These are phyloP conservation scores for Gypsophila paniculata DNA, from an alignment of 179 eudicot species.

Conservation along the genomic window DNA sequence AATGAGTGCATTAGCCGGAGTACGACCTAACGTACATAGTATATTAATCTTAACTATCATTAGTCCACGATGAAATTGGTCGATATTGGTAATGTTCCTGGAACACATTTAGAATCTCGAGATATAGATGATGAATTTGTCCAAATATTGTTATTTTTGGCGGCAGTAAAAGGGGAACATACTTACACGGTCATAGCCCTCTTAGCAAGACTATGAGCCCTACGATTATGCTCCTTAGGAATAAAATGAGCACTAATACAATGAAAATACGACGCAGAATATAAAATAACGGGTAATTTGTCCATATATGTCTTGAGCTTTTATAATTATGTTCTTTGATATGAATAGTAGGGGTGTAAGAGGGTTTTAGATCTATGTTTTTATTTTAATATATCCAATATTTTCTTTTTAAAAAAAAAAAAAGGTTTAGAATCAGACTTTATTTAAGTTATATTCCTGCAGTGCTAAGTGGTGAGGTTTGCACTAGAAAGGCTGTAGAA, in stretches of 20 bases:
- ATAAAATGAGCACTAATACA: too few relatives aligned
- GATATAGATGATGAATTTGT: neutral
- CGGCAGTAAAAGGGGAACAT: too few relatives aligned
- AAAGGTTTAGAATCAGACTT: neutral
- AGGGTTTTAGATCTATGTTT: neutral
- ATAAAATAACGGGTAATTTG: too few relatives aligned
- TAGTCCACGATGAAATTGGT: neutral
- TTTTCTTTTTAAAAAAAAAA: neutral
- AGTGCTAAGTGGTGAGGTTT: neutral
- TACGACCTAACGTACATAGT: neutral
- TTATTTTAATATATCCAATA: too few relatives aligned
- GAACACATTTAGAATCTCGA: neutral
- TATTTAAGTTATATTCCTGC: neutral
- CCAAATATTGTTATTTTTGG: too few relatives aligned
- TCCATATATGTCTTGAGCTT: neutral
- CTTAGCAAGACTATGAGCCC: too few relatives aligned
- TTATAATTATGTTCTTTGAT: neutral
- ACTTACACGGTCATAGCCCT: too few relatives aligned
- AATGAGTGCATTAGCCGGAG: neutral
- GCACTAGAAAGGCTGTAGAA: conserved; percentile 20
- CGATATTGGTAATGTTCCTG: neutral
- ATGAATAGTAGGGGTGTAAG: neutral
- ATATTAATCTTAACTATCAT: neutral
- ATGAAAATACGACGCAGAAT: too few relatives aligned
- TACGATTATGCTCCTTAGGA: too few relatives aligned